A percentile compares a stretch with the other conserved stretches of the same genome.
Evolutionary conservation across 2,329 filamentous ascomycete genomes (phyloP).

Genomic region (Lasiodiplodia sp.): DNA sequence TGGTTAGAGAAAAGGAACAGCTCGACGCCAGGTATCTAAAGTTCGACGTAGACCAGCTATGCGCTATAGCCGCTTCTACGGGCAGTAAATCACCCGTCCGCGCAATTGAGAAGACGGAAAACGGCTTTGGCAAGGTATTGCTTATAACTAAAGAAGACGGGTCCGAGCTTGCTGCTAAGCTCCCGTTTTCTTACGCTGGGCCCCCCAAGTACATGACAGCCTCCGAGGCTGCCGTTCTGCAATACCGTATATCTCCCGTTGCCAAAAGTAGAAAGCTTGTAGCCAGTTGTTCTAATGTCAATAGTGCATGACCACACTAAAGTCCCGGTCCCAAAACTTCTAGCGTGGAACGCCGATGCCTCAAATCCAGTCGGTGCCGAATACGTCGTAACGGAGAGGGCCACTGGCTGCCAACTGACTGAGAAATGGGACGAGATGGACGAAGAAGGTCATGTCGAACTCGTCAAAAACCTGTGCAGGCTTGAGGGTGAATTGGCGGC

Average conservation of each 20-base stretch:
- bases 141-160: slow-evolving; percentile 42
- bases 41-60: slow-evolving; percentile 42
- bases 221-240: slow-evolving; percentile 46
- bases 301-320: slow-evolving; percentile 33
- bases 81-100: slow-evolving; percentile 34
- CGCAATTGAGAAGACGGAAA: slow-evolving; percentile 42
- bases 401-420: slow-evolving; percentile 35
- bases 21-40: slow-evolving; percentile 37
- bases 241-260: slow-evolving; percentile 35
- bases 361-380: slow-evolving; percentile 21
- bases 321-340: slow-evolving; percentile 40
- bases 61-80: slow-evolving; percentile 37
- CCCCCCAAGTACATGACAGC: slow-evolving; percentile 42
- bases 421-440: slow-evolving; percentile 42
- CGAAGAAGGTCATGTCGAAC: slow-evolving; percentile 34
- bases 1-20: slow-evolving; percentile 39
- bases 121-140: slow-evolving; percentile 43
- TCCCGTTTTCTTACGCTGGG: slow-evolving; percentile 44
- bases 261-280: background rate
- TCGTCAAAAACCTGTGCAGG: slow-evolving; percentile 34
- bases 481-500: slow-evolving; percentile 39
- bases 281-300: background rate
- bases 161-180: slow-evolving; percentile 38
- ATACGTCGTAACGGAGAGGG: slow-evolving; percentile 17
- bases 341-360: slow-evolving; percentile 38